Evolutionary conservation across 2,329 filamentous ascomycete genomes (phyloP), one percentile per base, ranked within the genome.

Genomic region (Cladosporium sp.): DNA sequence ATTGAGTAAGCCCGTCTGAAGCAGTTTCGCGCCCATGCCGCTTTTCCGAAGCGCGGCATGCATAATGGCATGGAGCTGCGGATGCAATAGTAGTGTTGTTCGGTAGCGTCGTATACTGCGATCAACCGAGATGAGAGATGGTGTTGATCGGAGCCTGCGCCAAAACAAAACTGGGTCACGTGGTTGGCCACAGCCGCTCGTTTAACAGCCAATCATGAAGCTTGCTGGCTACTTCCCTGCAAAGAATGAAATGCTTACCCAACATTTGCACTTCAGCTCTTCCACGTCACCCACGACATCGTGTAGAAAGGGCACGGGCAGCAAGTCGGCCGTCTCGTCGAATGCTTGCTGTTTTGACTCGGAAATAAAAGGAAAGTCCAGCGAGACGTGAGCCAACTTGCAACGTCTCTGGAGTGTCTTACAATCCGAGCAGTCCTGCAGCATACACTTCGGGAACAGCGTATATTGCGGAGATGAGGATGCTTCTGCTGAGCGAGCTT

Each of bases 51-150:
- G n/a, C 38, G 41, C 41, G 49, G 29, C 20, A 36, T 30, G 29
- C 38, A 48, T 27, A 48, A 42, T 11, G 39, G 48, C 38, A 46
- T 53, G 29, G 29, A 43, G 39, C 39, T 20, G 32, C 43, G 49
- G 18, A 30, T 40, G 25, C n/a, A n/a, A n/a, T n/a, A n/a, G n/a
- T 8, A 25, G 32, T 43, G 25, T 13, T 48, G 36, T 40, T 15
- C n/a, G 13, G 19, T 33, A 32, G 35, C 22, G 22, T 27, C 5
- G 22, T n/a, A n/a, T n/a, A 27, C 9, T 27, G 22, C 22, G 22
- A 27, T 9, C 22, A 27, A 27, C 22, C 22, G 22, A 27, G 4
- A 27, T 27, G 22, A 27, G 22, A 27, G 22, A 27, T 27, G 5
- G 22, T 27, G 5, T 27, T 27, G 22, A 4, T 4, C 4, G 9